Conservation (phyloP, 176 grass and related monocot species). For the Puya raimondii region DNA sequence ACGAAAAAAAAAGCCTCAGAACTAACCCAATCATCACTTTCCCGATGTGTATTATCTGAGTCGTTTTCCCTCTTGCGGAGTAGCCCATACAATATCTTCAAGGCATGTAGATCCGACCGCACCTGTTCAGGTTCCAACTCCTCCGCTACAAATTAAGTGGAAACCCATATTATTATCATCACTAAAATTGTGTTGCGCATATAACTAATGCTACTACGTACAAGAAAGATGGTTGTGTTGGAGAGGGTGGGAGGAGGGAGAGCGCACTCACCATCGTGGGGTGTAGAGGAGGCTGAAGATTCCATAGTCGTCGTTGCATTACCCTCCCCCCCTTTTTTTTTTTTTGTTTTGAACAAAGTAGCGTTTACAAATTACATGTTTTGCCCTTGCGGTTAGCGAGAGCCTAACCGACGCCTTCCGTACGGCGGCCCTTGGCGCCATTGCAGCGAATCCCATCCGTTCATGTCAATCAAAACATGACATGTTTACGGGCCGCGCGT, state of each 20-base stretch:
- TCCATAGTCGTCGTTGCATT: neutral
- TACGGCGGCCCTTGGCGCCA: too few relatives aligned
- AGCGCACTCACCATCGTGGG: neutral
- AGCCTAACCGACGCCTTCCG: too few relatives aligned
- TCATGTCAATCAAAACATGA: too few relatives aligned
- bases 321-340: too few relatives aligned
- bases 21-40: neutral
- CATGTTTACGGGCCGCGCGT: too few relatives aligned
- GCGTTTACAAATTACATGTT: too few relatives aligned
- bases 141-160: constrained; percentile 2
- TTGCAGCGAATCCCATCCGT: too few relatives aligned
- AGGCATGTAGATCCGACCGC: constrained; percentile 35
- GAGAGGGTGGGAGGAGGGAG: too few relatives aligned
- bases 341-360: neutral
- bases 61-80: constrained; percentile 9
- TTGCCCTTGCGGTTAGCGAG: too few relatives aligned
- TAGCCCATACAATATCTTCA: constrained; percentile 53
- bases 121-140: constrained; percentile 25
- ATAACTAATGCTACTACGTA: neutral
- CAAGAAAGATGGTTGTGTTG: neutral
- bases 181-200: neutral
- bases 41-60: neutral
- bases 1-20: constrained; percentile 1
- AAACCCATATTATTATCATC: neutral
- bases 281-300: neutral